phyloP scores from a whole-genome alignment of 805 yeast genomes.

The Metschnikowia aberdeeniae region DNA sequence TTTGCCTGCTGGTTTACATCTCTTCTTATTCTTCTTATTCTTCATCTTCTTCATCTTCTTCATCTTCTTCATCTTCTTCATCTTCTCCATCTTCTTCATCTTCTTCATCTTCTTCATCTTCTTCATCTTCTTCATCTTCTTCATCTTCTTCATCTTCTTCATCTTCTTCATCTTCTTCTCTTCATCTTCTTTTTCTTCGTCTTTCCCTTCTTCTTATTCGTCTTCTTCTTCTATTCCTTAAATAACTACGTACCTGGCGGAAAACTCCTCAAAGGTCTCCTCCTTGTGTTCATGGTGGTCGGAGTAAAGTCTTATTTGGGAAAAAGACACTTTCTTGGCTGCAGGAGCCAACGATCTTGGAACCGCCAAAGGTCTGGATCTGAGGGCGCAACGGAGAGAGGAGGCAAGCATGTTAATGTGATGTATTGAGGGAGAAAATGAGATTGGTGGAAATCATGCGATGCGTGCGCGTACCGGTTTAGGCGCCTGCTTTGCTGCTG shows the following conservation, averaged over 20 bases:
- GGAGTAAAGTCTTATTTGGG: slow-evolving; percentile 64
- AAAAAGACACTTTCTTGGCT: slow-evolving; percentile 19
- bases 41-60: too few species aligned
- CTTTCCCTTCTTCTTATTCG: too few species aligned
- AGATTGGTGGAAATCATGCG: slow-evolving; percentile 5
- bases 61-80: too few species aligned
- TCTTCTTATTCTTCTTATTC: too few species aligned
- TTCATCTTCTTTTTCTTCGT: too few species aligned
- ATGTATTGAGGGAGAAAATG: slow-evolving; percentile 1
- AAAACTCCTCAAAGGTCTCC: slow-evolving; percentile 93
- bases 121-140: too few species aligned
- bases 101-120: too few species aligned
- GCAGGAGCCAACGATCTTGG: slow-evolving; percentile 26
- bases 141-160: too few species aligned
- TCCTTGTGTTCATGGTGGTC: slow-evolving; percentile 85
- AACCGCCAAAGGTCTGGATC: slow-evolving; percentile 29
- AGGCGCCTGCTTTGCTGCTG: neutral
- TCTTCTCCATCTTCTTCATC: too few species aligned
- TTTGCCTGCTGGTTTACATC: too few species aligned
- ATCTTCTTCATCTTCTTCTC: too few species aligned
- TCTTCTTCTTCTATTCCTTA: too few species aligned
- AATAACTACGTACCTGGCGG: slow-evolving; percentile 54
- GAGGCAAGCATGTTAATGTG: slow-evolving; percentile 31
- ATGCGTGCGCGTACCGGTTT: slow-evolving; percentile 8
- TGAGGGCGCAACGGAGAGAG: slow-evolving; percentile 40